These are phyloP conservation scores for Chalaropsis ovoidea DNA, from an alignment of 2,329 filamentous ascomycete genomes.

Conservation along the genomic window DNA sequence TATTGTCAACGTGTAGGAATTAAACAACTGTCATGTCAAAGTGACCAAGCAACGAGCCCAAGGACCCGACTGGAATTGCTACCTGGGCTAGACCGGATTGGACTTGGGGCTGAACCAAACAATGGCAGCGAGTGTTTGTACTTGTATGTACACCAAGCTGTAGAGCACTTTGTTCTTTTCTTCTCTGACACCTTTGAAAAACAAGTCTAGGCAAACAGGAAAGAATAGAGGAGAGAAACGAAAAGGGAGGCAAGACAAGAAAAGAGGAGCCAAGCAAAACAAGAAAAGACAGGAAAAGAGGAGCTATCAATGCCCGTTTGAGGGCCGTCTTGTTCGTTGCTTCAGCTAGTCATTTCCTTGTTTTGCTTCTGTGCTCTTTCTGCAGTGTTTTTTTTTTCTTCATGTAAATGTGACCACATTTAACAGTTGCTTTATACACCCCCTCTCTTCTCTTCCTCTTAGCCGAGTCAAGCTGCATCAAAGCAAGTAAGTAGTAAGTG, in stretches of 20 bases:
- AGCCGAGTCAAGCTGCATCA: background rate
- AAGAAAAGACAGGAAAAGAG: background rate
- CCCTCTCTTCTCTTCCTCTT: background rate
- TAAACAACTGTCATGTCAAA: background rate
- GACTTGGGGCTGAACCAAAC: background rate
- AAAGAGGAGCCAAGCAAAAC: background rate
- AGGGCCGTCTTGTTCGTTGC: background rate
- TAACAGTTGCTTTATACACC: background rate
- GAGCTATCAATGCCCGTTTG: background rate
- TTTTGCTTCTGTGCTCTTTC: background rate
- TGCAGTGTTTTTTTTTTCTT: background rate
- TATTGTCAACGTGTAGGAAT: background rate
- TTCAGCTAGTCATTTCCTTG: background rate
- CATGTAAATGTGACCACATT: background rate
- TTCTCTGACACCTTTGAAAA: background rate
- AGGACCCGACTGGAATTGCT: background rate
- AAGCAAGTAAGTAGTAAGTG: too few relatives aligned
- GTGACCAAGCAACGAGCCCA: background rate
- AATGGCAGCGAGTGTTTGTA: too few relatives aligned
- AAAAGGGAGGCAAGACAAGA: background rate
- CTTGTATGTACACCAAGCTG: background rate
- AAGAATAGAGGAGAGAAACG: background rate
- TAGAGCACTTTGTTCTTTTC: background rate
- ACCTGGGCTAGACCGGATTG: background rate
- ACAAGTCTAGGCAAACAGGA: background rate